Evolutionary conservation across 2,329 filamentous ascomycete genomes (phyloP), one percentile per base, ranked within the genome.

Genomic region (Colletotrichum plurivorum): DNA sequence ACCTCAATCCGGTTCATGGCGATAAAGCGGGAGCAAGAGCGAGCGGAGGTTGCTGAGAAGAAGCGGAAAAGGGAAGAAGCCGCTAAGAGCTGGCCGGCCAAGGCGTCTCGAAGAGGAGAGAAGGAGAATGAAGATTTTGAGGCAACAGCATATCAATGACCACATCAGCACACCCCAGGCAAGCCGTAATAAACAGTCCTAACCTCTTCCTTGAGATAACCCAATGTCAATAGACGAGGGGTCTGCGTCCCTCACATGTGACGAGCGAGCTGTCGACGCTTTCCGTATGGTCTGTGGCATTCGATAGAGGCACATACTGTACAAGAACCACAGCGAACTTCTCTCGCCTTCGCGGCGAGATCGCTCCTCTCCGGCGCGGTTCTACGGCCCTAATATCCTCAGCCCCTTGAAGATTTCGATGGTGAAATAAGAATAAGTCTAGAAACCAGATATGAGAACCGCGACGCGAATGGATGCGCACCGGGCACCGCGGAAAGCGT

Each of bases 301-400:
- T 43, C 39, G 10, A 31, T 46, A n/a, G 39, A 55, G 41, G 48
- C 25, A 46, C 16, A 31, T 61, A 61, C 41, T 48, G 56, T 61
- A 66, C 56, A 66, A 25, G 43, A 41, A 48, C 48, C 39, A 36
- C 48, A 36, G 16, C 20, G 20, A 48, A 31, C 53, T 4, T 20
- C 41, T 20, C 41, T 61, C 63, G 48, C 22, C 9, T 39, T 52
- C 18, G 48, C 13, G 48, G 15, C 36, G 41, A 64, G 55, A 9
- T 18, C 39, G 31, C 36, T 53, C 25, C 20, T 45, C 41, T 52
- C 15, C 25, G 18, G 27, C 49, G 20, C 36, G 27, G 36, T 45
- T n/a, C 25, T 48, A 18, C 39, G 41, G 48, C 27, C 39, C 22
- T 60, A 41, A 39, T 27, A 39, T 27, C 56, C 49, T 53, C 25